These are phyloP conservation scores for Chionographis japonica DNA, from an alignment of 106 monocot genomes.

Conservation along the genomic window DNA sequence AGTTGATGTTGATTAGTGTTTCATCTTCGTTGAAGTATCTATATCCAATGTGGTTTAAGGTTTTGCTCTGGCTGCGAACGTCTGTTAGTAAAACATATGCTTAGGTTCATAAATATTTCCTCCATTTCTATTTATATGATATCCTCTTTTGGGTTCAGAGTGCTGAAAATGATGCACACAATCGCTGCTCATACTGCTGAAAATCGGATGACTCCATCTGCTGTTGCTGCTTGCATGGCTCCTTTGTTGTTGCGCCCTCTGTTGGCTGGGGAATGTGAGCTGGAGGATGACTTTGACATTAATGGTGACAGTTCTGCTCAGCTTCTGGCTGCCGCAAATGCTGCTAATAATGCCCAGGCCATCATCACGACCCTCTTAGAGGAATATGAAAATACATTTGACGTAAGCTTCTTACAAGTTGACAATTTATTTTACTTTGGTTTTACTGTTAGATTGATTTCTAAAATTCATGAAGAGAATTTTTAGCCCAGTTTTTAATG, in stretches of 20 bases:
- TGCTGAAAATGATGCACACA: conserved; percentile 97
- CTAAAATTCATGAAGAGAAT: no score
- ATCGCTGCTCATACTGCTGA: conserved; percentile 71
- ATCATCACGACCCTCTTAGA: conserved; percentile 83
- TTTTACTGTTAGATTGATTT: no score
- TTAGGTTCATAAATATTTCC: no score
- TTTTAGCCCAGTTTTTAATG: no score
- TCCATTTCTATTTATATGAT: no score
- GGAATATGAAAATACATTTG: conserved; percentile 89
- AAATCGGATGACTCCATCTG: conserved; percentile 93
- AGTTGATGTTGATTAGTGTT: no score
- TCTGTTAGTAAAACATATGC: no score
- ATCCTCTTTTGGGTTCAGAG: conserved; percentile 25
- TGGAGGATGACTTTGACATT: conserved; percentile 90
- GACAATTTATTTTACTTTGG: no score
- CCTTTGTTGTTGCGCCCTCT: conserved; percentile 92
- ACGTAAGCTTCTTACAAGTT: conserved; percentile 46
- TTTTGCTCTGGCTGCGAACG: no score
- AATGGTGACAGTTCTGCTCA: conserved; percentile 86
- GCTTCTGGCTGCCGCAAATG: conserved; percentile 99
- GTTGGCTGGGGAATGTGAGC: conserved; percentile 96
- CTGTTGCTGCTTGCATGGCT: conserved; percentile 99
- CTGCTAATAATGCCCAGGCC: conserved; percentile 95
- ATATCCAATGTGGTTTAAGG: no score
- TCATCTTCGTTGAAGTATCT: no score